Percentiles rank a stretch among this genome's conserved stretches.
These are phyloP conservation scores for Chlamydomonas reinhardtii DNA, from an alignment of 163 green algal genomes.

Conservation along the genomic window DNA sequence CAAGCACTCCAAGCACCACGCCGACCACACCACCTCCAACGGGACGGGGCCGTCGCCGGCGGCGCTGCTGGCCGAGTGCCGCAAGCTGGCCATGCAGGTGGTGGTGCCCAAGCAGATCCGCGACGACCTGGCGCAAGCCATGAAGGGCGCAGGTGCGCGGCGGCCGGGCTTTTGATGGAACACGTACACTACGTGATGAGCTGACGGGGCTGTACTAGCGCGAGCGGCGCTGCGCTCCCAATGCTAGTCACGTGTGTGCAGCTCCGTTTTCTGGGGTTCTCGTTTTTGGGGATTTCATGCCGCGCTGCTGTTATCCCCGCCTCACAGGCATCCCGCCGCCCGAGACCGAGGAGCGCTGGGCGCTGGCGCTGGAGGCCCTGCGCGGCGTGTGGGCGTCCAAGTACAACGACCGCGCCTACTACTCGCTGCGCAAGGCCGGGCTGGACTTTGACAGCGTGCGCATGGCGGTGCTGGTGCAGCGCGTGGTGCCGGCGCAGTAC, in stretches of 20 bases:
- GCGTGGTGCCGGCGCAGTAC: slow-evolving; percentile 95
- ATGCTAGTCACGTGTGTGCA: too few relatives aligned
- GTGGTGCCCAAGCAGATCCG: slow-evolving; percentile 75
- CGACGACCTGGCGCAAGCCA: slow-evolving; percentile 69
- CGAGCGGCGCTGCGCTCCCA: too few relatives aligned
- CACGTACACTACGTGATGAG: too few relatives aligned
- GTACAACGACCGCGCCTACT: slow-evolving; percentile 98
- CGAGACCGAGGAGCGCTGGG: slow-evolving; percentile 71
- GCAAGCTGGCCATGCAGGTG: slow-evolving; percentile 83
- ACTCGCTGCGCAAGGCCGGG: slow-evolving; percentile 89
- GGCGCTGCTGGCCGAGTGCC: slow-evolving; percentile 72
- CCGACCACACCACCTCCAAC: neutral
- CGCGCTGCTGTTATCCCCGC: too few relatives aligned
- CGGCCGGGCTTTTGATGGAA: too few relatives aligned
- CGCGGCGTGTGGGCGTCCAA: slow-evolving; percentile 98
- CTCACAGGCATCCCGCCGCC: slow-evolving; percentile 80
- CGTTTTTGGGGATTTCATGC: too few relatives aligned
- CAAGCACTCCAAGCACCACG: neutral
- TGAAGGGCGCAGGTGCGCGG: slow-evolving; percentile 65
- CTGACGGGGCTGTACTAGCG: too few relatives aligned
- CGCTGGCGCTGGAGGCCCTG: slow-evolving; percentile 76
- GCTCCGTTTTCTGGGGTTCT: too few relatives aligned
- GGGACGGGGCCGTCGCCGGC: slow-evolving; percentile 6
- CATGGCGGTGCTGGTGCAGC: slow-evolving; percentile 99
- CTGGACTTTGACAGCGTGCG: slow-evolving; percentile 92